Base-by-base conservation (phyloP, 371 early-diverging fungal genomes). In the Mucor ambiguus region DNA sequence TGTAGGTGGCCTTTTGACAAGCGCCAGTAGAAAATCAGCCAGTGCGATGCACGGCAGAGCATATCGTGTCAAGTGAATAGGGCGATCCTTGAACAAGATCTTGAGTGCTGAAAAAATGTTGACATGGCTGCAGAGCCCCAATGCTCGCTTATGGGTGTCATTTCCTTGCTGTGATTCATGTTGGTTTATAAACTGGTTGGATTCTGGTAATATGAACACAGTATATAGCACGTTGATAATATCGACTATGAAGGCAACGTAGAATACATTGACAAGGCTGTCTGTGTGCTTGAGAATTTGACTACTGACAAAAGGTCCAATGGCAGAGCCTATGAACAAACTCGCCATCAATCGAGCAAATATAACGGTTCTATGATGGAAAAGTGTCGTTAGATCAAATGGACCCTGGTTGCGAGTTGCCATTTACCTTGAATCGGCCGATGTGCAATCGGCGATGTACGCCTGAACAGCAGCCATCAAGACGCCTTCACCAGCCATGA, bases 391-490 rank as follows among this genome's bases (percentile, higher is more conserved):
- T 38, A 41, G 37, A 10, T 35, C 12, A 2, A 33, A 10, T 8
- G 7, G 7, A 35, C 37, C 8, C 37, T 35, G 37, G 3, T 12
- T 35, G 37, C 12, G 28, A 2, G 24, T 2, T 44, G 20, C 8
- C 1, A 0, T 60, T 64, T 64, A 76, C 81, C 81, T 76, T 30
- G 38, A 35, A 20, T 44, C 41, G 26, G 68, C 54, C 6, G 68
- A 56, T 24, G 81, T 83, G 29, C 77, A 79, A 67, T 83, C 84
- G 10, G 81, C 68, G 22, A 83, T 72, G 49, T 83, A 83, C 0
- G 78, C 77, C 16, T 81, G 76, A 24, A 71, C 68, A 16, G 81
- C 63, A 14, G 78, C 74, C 52, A 76, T 58, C 10, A 77, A 14
- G 2, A 74, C 68, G 18, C 46, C 64, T n/a, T 79, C 79, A 44